Evolutionary conservation across 192 early-diverging fungal genomes (phyloP), one percentile per base, ranked within the genome.

Genomic region (Neocallimastix lanati): DNA sequence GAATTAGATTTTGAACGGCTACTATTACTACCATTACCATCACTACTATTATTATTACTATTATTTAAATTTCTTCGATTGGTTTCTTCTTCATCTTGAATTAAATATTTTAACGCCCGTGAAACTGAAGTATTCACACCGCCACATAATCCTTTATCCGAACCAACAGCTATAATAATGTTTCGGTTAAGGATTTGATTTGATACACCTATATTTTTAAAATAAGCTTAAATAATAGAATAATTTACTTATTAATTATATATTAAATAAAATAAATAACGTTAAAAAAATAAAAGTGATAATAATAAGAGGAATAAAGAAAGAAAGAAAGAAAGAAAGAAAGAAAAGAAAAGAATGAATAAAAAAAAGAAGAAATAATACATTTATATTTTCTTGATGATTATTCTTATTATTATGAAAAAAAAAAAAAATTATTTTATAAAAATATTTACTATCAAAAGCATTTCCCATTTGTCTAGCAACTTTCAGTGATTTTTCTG

Each of bases 81-180:
- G 21, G 4, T 50, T 50, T 50, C 40, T 50, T 50, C 18, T 4
- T 50, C 40, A 16, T 50, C 50, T 67, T 67, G 2, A 4, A 67
- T 25, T n/a, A 67, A 9, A 67, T 27, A 67, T 67, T 67, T 67
- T 67, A 93, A 92, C 81, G 84, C 86, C 86, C 96, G 96, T 83
- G 94, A 86, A 38, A 99, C 92, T 81, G 92, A 94, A 81, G 92
- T 93, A 92, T 99, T 96, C 85, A 99, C 96, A 91, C 96, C 96
- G 85, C 96, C 96, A 86, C 97, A 99, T 37, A 99, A 93, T 88
- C 97, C 97, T 89, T 94, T 92, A 90, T 99, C 97, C 77, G 95
- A 96, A 35, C 96, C 97, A 76, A 93, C 88, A 29, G 93, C 92
- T 80, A 99, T 85, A 80, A 92, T 87, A 36, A 98, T 87, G 81